Evolutionary conservation across 2,329 filamentous ascomycete species (phyloP).

Genomic region (Ascochyta clinopodiicola): DNA sequence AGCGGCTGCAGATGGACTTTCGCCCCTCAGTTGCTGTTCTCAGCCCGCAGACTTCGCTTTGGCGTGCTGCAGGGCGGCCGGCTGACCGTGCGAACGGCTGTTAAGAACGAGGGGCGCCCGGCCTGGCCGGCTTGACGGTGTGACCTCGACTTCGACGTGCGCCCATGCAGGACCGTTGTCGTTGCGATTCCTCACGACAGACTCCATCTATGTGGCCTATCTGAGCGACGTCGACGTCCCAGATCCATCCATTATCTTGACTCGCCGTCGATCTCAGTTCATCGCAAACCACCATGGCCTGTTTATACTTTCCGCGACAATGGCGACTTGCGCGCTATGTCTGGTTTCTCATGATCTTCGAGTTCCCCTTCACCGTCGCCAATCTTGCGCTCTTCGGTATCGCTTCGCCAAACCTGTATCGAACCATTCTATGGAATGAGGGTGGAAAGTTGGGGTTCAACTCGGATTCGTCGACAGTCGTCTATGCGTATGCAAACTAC

Average conservation of each 20-base stretch:
- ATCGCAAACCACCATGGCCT: constrained; percentile 25
- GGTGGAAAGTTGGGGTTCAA: constrained; percentile 76
- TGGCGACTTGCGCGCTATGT: constrained; percentile 62
- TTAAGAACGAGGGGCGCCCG: constrained; percentile 34
- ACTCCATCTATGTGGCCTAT: constrained; percentile 11
- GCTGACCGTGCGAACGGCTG: constrained; percentile 25
- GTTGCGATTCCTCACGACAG: constrained; percentile 13
- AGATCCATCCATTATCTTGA: constrained; percentile 10
- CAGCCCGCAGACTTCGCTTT: constrained; percentile 16
- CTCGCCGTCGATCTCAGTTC: not conserved
- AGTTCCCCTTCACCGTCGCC: constrained; percentile 70
- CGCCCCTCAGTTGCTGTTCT: constrained; percentile 26
- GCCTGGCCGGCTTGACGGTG: constrained; percentile 21
- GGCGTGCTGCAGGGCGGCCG: constrained; percentile 22
- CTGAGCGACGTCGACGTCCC: constrained; percentile 14
- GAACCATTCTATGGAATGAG: constrained; percentile 74
- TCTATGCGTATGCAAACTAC: constrained; percentile 78
- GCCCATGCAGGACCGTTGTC: constrained; percentile 14
- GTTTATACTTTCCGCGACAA: constrained; percentile 61
- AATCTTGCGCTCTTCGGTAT: constrained; percentile 75
- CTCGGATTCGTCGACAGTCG: constrained; percentile 71
- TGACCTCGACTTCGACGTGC: constrained; percentile 20
- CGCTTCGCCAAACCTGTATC: constrained; percentile 74
- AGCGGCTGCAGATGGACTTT: constrained; percentile 37
- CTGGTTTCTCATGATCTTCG: constrained; percentile 66